A percentile compares a stretch with the other conserved stretches of the same genome.
Conservation (phyloP, 2,329 filamentous ascomycete genomes). For the Fusarium denticulatum region DNA sequence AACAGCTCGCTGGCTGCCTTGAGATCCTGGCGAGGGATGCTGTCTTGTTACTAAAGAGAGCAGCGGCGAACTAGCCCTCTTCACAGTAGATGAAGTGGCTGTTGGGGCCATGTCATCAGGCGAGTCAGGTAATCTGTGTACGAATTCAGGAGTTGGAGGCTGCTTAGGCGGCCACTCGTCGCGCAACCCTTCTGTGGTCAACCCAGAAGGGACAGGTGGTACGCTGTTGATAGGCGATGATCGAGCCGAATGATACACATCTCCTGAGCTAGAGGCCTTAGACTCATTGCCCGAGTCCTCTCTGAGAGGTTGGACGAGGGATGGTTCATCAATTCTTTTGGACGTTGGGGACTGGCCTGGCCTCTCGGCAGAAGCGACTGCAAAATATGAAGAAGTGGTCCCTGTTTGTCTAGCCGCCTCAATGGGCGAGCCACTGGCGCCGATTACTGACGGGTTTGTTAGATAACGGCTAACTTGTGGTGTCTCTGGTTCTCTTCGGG, state of each 20-base stretch:
- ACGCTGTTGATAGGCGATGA: conserved; percentile 30
- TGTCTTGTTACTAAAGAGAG: conserved; percentile 1
- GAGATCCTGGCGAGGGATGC: not conserved
- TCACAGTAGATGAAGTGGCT: conserved; percentile 18
- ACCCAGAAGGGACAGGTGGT: conserved; percentile 17
- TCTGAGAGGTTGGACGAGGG: conserved; percentile 30
- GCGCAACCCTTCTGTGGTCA: conserved; percentile 7
- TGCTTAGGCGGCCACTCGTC: not conserved
- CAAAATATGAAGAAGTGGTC: conserved; percentile 24
- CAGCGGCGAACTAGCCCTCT: conserved; percentile 18
- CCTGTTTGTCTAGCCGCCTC: conserved; percentile 2
- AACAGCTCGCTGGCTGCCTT: conserved; percentile 1
- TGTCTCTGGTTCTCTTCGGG: conserved; percentile 18
- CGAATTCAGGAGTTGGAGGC: conserved; percentile 19
- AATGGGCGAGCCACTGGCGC: not conserved
- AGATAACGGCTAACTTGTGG: conserved; percentile 5
- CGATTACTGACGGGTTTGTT: conserved; percentile 14
- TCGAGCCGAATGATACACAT: conserved; percentile 36
- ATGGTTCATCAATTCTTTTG: conserved; percentile 20
- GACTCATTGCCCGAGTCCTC: conserved; percentile 32
- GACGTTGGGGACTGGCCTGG: conserved; percentile 7
- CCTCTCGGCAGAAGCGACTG: conserved; percentile 1
- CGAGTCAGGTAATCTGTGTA: conserved; percentile 27
- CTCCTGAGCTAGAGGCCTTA: conserved; percentile 29
- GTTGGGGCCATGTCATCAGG: not conserved